These are phyloP conservation scores for Candida coquimbonensis DNA, from an alignment of 805 yeast genomes.

Conservation along the genomic window DNA sequence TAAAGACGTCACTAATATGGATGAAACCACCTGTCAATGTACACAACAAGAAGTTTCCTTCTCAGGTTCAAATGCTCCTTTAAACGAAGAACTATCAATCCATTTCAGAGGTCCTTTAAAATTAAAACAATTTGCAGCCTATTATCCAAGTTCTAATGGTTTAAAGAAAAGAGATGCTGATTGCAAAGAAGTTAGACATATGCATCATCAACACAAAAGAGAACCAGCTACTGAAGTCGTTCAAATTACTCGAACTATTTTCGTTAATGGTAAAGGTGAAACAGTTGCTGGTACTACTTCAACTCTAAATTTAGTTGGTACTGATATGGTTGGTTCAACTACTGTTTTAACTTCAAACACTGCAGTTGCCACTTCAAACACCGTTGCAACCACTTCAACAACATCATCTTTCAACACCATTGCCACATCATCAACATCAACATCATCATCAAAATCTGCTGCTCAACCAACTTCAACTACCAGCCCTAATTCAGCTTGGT, in stretches of 20 bases:
- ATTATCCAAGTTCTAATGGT: slow-evolving; percentile 48
- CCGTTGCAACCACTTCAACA: slow-evolving; percentile 29
- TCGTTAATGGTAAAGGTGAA: slow-evolving; percentile 53
- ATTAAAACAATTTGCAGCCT: slow-evolving; percentile 82
- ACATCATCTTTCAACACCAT: slow-evolving; percentile 24
- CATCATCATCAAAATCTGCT: slow-evolving; percentile 28
- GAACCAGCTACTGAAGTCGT: slow-evolving; percentile 49
- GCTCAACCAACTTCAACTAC: slow-evolving; percentile 18
- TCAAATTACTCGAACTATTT: slow-evolving; percentile 74
- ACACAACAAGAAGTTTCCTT: slow-evolving; percentile 48
- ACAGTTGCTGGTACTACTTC: slow-evolving; percentile 15
- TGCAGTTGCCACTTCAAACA: slow-evolving; percentile 23
- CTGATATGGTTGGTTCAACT: slow-evolving; percentile 13
- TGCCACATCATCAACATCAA: slow-evolving; percentile 26
- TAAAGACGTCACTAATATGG: slow-evolving; percentile 74
- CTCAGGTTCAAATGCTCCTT: slow-evolving; percentile 69
- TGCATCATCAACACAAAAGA: slow-evolving; percentile 49
- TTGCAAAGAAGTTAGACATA: slow-evolving; percentile 26
- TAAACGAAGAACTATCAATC: slow-evolving; percentile 80
- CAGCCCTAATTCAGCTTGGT: slow-evolving; percentile 47
- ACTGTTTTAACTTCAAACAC: slow-evolving; percentile 19
- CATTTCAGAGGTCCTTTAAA: slow-evolving; percentile 88
- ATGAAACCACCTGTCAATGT: slow-evolving; percentile 63
- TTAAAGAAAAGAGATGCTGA: slow-evolving; percentile 39
- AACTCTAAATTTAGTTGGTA: slow-evolving; percentile 4